Evolutionary conservation across 169 alveolate genomes (phyloP).

Genomic region (Eimeria necatrix): DNA sequence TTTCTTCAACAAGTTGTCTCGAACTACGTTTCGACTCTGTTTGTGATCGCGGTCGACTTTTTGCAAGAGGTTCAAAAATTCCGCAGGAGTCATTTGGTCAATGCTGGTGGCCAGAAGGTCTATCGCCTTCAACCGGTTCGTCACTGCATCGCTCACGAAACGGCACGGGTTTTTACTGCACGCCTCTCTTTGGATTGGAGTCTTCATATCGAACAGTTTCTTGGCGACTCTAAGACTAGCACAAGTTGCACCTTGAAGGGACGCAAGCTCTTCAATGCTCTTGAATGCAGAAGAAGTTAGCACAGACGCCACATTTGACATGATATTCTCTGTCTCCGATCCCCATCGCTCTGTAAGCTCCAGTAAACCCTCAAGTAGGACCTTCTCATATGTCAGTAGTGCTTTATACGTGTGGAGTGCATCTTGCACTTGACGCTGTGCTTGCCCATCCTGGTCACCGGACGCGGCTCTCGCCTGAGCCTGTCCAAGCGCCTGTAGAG

Average conservation of each 20-base stretch:
- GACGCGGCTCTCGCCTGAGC: background rate
- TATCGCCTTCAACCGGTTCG: background rate
- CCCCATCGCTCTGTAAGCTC: constrained; percentile 8
- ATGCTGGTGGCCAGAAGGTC: background rate
- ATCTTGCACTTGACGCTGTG: background rate
- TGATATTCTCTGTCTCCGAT: background rate
- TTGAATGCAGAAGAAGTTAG: constrained; percentile 3
- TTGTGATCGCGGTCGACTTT: background rate
- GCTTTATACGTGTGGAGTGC: background rate
- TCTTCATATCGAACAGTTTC: background rate
- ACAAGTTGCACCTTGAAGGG: background rate
- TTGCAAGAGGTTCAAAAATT: background rate
- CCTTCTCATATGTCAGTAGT: background rate
- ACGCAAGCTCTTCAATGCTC: background rate
- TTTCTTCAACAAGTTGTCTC: background rate
- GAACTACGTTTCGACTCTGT: background rate
- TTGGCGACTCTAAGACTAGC: background rate
- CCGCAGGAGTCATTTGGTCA: background rate
- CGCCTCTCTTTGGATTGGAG: background rate
- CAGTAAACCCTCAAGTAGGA: background rate
- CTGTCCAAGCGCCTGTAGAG: background rate
- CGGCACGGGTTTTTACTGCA: constrained; percentile 34
- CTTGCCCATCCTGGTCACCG: background rate
- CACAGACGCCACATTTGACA: background rate
- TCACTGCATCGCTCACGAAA: background rate